Evolutionary conservation across 1,139 yeast genomes (phyloP), one percentile per base, ranked within the genome.

Genomic region (Debaryomyces sp.): DNA sequence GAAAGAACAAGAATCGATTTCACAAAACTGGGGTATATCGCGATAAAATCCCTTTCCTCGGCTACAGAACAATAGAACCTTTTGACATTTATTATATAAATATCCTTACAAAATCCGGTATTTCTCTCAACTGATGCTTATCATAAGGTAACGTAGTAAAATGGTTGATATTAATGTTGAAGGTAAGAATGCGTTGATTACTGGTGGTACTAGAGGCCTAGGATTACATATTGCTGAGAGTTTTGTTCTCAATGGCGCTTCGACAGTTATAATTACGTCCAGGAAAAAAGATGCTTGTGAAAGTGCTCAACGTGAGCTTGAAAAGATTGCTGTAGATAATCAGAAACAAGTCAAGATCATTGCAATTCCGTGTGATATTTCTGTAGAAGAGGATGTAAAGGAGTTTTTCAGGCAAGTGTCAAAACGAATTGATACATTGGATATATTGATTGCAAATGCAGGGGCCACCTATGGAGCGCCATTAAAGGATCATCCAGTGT

Each of bases 181-280:
- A 24, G 53, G 51, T n/a, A 52, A 52, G 41, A 35, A 46, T 24
- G 55, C 53, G 8, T 46, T 45, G 8, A 41, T 53, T 30, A 52
- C 54, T 18, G 56, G 55, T 8, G 55, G 55, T 21, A 50, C 55
- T 17, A 45, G 55, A 42, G 56, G 56, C 17, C 37, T 53, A 35
- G 56, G 56, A 5, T 50, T 41, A 18, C 46, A 50, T 27, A 45
- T 50, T 17, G 50, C 55, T 26, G 57, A 54, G 42, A 32, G 18
- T 10, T 44, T 44, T 13, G 35, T 44, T 10, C 39, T 38, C 15
- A 37, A 44, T 30, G 47, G 47, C 15, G 37, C 41, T 33, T 38
- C 43, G 21, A 38, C 27, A 10, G 24, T 44, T 15, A 22, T 44
- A 29, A 44, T 44, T 18, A 44, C 43, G 17, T 44, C 47, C 6